phyloP scores from a whole-genome alignment of 108 stramenopile species.

The Fistulifera pelliculosa region DNA sequence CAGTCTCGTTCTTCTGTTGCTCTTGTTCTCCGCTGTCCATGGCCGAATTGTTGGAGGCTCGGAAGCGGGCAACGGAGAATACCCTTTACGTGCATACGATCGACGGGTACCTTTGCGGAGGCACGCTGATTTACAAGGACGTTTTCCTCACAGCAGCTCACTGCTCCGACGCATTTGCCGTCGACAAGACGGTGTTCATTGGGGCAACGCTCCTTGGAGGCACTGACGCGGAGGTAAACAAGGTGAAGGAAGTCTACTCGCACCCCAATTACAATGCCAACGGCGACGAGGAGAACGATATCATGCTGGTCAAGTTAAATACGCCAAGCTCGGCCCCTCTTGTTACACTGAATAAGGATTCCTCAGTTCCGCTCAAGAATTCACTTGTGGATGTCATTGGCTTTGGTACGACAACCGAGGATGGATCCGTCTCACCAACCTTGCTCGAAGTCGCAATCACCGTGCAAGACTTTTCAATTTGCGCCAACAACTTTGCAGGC shows the following conservation, averaged over 20 bases:
- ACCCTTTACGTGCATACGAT: constrained; percentile 2
- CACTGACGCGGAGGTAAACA: background rate
- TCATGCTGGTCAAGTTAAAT: constrained; percentile 22
- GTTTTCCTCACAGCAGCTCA: constrained; percentile 37
- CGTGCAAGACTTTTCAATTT: constrained; percentile 12
- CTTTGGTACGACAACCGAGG: constrained; percentile 15
- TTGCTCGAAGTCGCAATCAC: constrained; percentile 27
- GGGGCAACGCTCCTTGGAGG: background rate
- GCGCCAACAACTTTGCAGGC: constrained; percentile 3
- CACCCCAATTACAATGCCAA: constrained; percentile 28
- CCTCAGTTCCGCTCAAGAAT: constrained; percentile 7
- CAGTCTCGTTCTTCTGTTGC: no score
- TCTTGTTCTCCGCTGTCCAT: no score
- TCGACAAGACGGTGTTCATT: background rate
- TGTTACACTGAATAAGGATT: constrained; percentile 12
- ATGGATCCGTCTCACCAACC: constrained; percentile 4
- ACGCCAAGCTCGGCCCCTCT: background rate
- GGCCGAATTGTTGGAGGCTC: background rate
- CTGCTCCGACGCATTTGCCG: constrained; percentile 14
- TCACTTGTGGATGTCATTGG: constrained; percentile 3
- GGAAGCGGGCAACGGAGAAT: background rate
- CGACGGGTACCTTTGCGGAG: constrained; percentile 22
- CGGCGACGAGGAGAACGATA: constrained; percentile 26
- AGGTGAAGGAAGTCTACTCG: background rate
- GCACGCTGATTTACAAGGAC: constrained; percentile 31